phyloP scores from a whole-genome alignment of 148 eudicot species.

The Polygonum maritimum region DNA sequence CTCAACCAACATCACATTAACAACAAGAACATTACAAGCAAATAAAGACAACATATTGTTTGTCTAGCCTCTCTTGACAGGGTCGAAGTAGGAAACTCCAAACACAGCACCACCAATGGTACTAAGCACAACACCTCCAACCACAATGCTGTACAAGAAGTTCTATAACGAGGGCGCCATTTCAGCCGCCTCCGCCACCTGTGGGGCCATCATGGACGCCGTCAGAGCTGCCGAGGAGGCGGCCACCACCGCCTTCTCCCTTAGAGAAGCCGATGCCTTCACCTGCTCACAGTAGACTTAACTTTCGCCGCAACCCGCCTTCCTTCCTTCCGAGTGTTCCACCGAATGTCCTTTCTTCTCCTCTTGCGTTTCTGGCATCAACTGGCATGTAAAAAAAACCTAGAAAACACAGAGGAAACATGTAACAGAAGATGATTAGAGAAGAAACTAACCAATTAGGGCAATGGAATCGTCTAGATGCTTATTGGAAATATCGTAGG shows the following conservation, averaged over 20 bases:
- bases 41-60: background rate
- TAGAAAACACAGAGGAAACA: constrained; percentile 6
- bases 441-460: constrained; percentile 35
- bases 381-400: background rate
- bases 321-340: too few species aligned
- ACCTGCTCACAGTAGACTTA: too few species aligned
- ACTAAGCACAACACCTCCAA: constrained; percentile 46
- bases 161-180: constrained; percentile 43
- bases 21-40: background rate
- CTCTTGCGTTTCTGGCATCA: constrained; percentile 34
- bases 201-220: constrained; percentile 45
- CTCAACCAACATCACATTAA: background rate
- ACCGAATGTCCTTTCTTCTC: too few species aligned
- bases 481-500: constrained; percentile 49
- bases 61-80: constrained; percentile 30
- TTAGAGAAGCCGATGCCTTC: constrained; percentile 36
- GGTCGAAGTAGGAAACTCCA: constrained; percentile 55
- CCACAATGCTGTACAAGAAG: constrained; percentile 44
- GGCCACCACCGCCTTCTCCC: constrained; percentile 42
- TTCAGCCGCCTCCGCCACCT: constrained; percentile 47
- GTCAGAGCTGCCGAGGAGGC: constrained; percentile 35
- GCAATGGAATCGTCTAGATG: constrained; percentile 39
- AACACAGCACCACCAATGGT: constrained; percentile 42
- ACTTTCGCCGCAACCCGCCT: too few species aligned
- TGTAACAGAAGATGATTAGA: background rate